A percentile compares a stretch with the other conserved stretches of the same genome.
These are phyloP conservation scores for Xylaria grammica DNA, from an alignment of 495 filamentous ascomycete genomes.

Conservation along the genomic window DNA sequence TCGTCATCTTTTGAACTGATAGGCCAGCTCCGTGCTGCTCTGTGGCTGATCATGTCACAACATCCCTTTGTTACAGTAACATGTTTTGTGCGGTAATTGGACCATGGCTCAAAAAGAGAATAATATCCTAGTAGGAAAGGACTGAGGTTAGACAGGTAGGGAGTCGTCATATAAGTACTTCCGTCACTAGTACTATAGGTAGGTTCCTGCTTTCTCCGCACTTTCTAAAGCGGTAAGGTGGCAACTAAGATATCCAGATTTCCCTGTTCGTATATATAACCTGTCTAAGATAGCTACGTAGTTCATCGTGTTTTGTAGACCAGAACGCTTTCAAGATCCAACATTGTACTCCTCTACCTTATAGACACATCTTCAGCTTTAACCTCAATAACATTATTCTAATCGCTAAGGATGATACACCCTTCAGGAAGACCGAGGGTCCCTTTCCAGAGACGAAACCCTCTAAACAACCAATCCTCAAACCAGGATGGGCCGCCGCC, in stretches of 20 bases:
- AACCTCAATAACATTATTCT: conserved; percentile 4
- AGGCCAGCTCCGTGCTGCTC: background rate
- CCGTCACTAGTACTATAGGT: no score
- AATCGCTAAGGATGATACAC: conserved; percentile 26
- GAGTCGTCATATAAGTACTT: no score
- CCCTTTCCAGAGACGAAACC: conserved; percentile 24
- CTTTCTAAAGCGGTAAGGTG: no score
- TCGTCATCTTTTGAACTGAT: background rate
- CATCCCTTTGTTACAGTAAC: background rate
- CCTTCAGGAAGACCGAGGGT: conserved; percentile 26
- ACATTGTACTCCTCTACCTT: background rate
- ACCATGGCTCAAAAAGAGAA: no score
- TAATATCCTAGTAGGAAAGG: no score
- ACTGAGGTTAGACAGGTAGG: no score
- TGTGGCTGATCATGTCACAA: background rate
- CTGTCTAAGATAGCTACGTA: no score
- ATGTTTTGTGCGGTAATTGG: background rate
- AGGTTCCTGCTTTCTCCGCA: no score
- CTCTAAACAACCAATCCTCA: background rate
- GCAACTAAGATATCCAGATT: no score
- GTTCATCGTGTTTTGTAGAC: no score
- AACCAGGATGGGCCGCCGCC: conserved; percentile 18
- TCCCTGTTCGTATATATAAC: no score
- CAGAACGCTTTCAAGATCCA: no score
- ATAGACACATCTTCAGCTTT: conserved; percentile 9